Conservation (phyloP, 345 rosid species). For the Citrus glauca region DNA sequence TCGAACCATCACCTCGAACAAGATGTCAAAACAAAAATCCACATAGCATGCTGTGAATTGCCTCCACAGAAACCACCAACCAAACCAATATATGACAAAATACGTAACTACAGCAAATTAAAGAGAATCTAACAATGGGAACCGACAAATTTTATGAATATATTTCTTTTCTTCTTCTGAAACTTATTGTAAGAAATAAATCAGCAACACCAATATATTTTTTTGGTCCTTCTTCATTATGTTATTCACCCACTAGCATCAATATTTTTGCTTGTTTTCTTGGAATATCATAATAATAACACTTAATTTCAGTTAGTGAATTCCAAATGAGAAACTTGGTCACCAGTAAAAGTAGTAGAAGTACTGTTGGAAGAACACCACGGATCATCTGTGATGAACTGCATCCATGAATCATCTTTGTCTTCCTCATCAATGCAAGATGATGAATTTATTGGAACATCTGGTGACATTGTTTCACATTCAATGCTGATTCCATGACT, state of each 20-base stretch:
- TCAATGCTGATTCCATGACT: constrained; percentile 24
- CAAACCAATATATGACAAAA: neutral
- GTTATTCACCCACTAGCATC: constrained; percentile 10
- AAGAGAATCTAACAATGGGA: neutral
- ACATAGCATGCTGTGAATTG: neutral
- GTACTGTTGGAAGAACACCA: constrained; percentile 59
- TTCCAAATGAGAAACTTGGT: constrained; percentile 11
- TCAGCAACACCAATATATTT: neutral
- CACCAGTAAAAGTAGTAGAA: constrained; percentile 5
- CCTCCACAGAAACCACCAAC: neutral
- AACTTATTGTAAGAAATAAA: neutral
- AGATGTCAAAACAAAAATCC: constrained; percentile 1
- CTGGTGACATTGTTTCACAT: constrained; percentile 71
- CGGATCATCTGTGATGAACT: constrained; percentile 87
- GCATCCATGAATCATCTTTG: constrained; percentile 98
- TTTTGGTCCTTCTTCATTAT: neutral
- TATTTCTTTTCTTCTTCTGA: neutral
- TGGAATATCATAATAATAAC: neutral
- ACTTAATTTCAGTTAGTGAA: constrained; percentile 12
- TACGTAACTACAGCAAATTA: neutral
- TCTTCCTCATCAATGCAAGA: constrained; percentile 48
- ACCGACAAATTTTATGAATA: neutral
- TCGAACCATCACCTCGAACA: neutral
- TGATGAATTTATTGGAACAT: constrained; percentile 45
- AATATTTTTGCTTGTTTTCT: neutral